A percentile compares a stretch with the other conserved stretches of the same genome.
phyloP scores from a whole-genome alignment of 2,329 filamentous ascomycete genomes.

The Sclerotinia spermophila region DNA sequence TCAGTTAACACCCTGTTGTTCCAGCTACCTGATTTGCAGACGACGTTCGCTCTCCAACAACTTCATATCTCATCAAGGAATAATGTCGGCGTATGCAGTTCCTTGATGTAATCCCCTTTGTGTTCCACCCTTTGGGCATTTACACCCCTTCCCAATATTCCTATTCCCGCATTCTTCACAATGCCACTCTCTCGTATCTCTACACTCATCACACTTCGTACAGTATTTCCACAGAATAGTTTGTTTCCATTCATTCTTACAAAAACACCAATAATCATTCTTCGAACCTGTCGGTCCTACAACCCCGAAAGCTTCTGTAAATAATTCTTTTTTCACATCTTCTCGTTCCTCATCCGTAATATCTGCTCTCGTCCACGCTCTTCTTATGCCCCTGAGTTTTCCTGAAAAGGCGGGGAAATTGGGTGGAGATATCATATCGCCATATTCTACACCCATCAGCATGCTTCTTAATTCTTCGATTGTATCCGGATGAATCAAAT shows the following conservation, averaged over 20 bases:
- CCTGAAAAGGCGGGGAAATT: background rate
- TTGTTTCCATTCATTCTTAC: background rate
- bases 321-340: background rate
- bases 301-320: constrained; percentile 4
- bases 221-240: background rate
- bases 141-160: background rate
- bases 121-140: background rate
- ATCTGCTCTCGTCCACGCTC: background rate
- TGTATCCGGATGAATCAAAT: background rate
- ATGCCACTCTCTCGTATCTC: constrained; percentile 1
- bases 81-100: background rate
- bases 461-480: constrained; percentile 8
- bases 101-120: background rate
- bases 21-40: background rate
- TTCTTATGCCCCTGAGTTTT: background rate
- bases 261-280: constrained; percentile 11
- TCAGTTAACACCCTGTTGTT: background rate
- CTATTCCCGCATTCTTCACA: background rate
- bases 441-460: background rate
- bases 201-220: background rate
- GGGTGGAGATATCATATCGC: background rate
- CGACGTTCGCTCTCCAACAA: background rate
- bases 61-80: background rate
- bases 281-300: background rate
- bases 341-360: background rate